Evolutionary conservation across 2,329 filamentous ascomycete genomes (phyloP), one percentile per base, ranked within the genome.

Genomic region (Colletotrichum sp.): DNA sequence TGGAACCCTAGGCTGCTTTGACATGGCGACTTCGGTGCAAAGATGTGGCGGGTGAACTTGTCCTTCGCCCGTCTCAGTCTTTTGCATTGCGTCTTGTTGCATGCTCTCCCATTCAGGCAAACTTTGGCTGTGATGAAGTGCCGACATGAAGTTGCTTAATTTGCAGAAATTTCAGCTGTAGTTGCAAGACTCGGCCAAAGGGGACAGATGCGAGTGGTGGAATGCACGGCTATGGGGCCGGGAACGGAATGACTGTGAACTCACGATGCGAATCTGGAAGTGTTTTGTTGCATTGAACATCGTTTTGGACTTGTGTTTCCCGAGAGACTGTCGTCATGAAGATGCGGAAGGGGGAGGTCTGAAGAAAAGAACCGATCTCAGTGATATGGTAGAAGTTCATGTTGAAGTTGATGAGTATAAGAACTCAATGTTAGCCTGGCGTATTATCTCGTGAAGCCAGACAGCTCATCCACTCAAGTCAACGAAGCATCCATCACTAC

Each of bases 141-240:
- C 59, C 59, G 59, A 2, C 30, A 9, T 34, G 18, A 22, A 32
- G 8, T n/a, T n/a, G 6, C 30, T 30, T 63, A 12, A 13, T 30
- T 8, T 63, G 59, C 5, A 30, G 59, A 52, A 30, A 13, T 64
- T 64, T 39, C 60, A 36, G 60, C 22, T 36, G 22, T 3, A 10
- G 12, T 24, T 22, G n/a, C 34, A n/a, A 15, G 22, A 64, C 32
- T 64, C 60, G 60, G 60, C 60, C n/a, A 32, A 64, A 64, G 44
- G 60, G 60, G 22, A 12, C 7, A 39, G 30, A 24, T n/a, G 9
- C n/a, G 16, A 64, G 22, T 64, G 30, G 60, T 44, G 60, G 60
- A 64, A 32, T 44, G 8, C 8, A 22, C 12, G n/a, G 10, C 44
- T 18, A 8, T 3, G 44, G n/a, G n/a, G n/a, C n/a, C 44, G n/a